Percentiles rank a stretch among this genome's conserved stretches.
Conservation (phyloP, 2,329 filamentous ascomycete genomes). For the Coleophoma eucalyptorum region DNA sequence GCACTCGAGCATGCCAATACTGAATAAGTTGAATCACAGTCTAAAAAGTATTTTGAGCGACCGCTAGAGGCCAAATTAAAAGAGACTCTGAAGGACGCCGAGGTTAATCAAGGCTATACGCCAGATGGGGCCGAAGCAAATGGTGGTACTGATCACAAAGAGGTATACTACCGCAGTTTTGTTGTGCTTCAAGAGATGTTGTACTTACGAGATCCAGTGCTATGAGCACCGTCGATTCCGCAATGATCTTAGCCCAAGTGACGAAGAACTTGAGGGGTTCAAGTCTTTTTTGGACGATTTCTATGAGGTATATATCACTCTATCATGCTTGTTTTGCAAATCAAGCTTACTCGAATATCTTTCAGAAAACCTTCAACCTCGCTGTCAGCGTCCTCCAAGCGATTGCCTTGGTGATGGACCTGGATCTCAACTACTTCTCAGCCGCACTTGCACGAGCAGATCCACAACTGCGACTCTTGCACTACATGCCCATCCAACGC, state of each 20-base stretch:
- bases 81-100: slow-evolving; percentile 3
- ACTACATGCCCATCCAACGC: slow-evolving; percentile 12
- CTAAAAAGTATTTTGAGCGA: slow-evolving; percentile 2
- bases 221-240: slow-evolving; percentile 5
- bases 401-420: slow-evolving; percentile 1
- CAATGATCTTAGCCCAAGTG: slow-evolving; percentile 1
- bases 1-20: too few species aligned
- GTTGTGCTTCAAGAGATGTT: background rate
- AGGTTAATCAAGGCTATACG: slow-evolving; percentile 5
- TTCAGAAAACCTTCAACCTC: slow-evolving; percentile 3
- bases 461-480: slow-evolving; percentile 9
- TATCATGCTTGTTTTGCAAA: background rate
- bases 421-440: slow-evolving; percentile 1
- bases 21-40: background rate
- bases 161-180: background rate
- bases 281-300: background rate
- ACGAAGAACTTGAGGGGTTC: slow-evolving; percentile 1
- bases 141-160: slow-evolving; percentile 4
- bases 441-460: background rate
- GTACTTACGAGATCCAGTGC: background rate
- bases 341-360: background rate
- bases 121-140: slow-evolving; percentile 3
- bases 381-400: slow-evolving; percentile 1
- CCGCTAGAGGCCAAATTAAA: slow-evolving; percentile 1
- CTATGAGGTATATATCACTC: background rate